Evolutionary conservation across 257 asterid genomes (phyloP), one percentile per base, ranked within the genome.

Genomic region (Thymus mandschuricus): DNA sequence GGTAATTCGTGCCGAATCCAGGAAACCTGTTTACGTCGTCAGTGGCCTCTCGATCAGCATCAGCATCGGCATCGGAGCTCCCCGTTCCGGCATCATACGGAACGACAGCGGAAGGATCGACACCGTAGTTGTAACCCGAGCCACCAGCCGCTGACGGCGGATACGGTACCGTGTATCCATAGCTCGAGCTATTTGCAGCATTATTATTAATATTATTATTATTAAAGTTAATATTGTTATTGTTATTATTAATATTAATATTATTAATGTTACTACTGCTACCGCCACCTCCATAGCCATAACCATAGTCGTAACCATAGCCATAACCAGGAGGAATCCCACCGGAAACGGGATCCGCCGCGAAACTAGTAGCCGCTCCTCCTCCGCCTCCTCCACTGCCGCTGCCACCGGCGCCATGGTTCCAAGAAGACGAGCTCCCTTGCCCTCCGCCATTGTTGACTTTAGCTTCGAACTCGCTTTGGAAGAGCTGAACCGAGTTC

Each of bases 151-250:
- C 28, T 1, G 28, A 1, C 6, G 27, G 21, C 15, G 54, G 68
- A n/a, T 61, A 61, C 30, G 38, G 66, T 51, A 61, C 51, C 67
- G 2, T 40, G 15, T 61, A 61, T 0, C 67, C 67, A 61, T 61
- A 61, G 33, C 29, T 44, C 11, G 49, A 5, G 49, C 49, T 7
- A 10, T n/a, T 21, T 21, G 21, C 21, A 21, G 21, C 8, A 38
- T 38, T 5, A 38, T 3, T 38, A 38, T 38, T 38, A 38, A 4
- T 38, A 35, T 35, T 35, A 35, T 35, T 35, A 38, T 38, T 38
- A 38, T 38, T 38, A 5, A 38, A 21, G 21, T 21, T 21, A 21
- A 21, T 21, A 21, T 21, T 21, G 21, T 21, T 21, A 21, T 21
- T 21, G 21, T 38, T 5, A 38, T 3, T 38, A 38, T 38, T 38